Percentiles rank a stretch among this genome's conserved stretches.
Conservation (phyloP, 2,329 filamentous ascomycete species). For the Microcyclospora tardicrescens region DNA sequence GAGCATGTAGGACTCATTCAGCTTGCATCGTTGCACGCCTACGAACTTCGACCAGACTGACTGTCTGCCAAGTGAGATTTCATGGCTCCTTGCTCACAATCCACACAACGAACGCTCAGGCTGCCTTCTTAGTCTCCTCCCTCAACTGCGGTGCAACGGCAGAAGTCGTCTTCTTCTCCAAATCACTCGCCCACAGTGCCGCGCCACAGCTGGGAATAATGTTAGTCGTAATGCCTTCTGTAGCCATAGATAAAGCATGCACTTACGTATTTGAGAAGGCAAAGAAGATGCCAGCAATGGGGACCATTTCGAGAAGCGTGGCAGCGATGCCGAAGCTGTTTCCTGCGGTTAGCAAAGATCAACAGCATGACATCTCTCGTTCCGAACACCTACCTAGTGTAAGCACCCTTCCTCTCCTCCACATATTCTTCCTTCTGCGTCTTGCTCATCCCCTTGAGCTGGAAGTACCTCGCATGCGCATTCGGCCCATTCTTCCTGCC, state of each 20-base stretch:
- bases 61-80: no score
- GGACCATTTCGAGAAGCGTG: slow-evolving; percentile 71
- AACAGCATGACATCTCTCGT: no score
- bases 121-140: slow-evolving; percentile 19
- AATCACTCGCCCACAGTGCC: slow-evolving; percentile 76
- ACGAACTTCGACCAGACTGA: no score
- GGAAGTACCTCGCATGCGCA: slow-evolving; percentile 61
- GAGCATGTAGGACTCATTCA: no score
- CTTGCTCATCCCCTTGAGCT: slow-evolving; percentile 70
- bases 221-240: no score
- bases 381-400: slow-evolving; percentile 53
- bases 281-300: slow-evolving; percentile 70
- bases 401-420: slow-evolving; percentile 56
- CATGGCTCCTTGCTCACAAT: no score
- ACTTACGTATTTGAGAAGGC: slow-evolving; percentile 65
- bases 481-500: slow-evolving; percentile 39
- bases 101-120: background rate
- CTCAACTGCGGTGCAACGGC: slow-evolving; percentile 21
- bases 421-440: slow-evolving; percentile 56
- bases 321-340: slow-evolving; percentile 57
- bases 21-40: no score
- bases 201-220: slow-evolving; percentile 49
- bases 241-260: no score
- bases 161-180: slow-evolving; percentile 17
- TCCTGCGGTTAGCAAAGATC: no score